Evolutionary conservation across 2,329 filamentous ascomycete species (phyloP).

Genomic region (Trichophyton benhamiae): DNA sequence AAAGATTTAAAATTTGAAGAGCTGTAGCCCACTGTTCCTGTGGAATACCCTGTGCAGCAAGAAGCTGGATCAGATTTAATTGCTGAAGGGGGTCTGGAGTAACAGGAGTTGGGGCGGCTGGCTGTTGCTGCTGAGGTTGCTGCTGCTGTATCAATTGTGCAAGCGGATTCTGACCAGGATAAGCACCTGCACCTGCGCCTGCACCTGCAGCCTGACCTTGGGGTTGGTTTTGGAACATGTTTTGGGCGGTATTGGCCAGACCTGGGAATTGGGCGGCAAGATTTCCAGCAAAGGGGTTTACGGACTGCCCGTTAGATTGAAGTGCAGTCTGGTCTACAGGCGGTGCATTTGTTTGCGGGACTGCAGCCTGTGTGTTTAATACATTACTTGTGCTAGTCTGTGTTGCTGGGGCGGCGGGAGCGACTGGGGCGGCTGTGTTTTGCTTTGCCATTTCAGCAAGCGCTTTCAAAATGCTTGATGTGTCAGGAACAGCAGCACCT

Average conservation of each 20-base stretch:
- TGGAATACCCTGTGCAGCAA: constrained; percentile 62
- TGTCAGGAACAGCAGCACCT: constrained; percentile 38
- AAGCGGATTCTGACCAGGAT: constrained; percentile 30
- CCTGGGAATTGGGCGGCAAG: constrained; percentile 39
- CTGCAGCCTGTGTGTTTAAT: constrained; percentile 37
- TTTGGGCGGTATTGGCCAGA: constrained; percentile 28
- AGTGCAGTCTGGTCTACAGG: constrained; percentile 36
- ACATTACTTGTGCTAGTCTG: constrained; percentile 37
- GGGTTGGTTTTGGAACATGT: constrained; percentile 28
- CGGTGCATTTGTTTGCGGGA: constrained; percentile 28
- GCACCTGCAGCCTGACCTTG: constrained; percentile 25
- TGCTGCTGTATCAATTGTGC: constrained; percentile 15
- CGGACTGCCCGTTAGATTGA: constrained; percentile 39
- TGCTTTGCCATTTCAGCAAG: constrained; percentile 71
- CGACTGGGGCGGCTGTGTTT: constrained; percentile 44
- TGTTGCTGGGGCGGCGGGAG: constrained; percentile 25
- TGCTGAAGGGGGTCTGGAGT: constrained; percentile 51
- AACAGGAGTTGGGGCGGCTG: constrained; percentile 31
- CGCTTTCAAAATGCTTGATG: constrained; percentile 59
- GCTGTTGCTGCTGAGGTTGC: constrained; percentile 19
- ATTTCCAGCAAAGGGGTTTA: constrained; percentile 44
- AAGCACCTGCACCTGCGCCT: constrained; percentile 18
- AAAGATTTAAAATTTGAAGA: constrained; percentile 39
- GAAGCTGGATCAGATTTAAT: constrained; percentile 59
- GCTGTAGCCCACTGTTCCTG: constrained; percentile 60